phyloP scores from a whole-genome alignment of 1,284 basidiomycete genomes.

The Sphaerobolus stellatus region DNA sequence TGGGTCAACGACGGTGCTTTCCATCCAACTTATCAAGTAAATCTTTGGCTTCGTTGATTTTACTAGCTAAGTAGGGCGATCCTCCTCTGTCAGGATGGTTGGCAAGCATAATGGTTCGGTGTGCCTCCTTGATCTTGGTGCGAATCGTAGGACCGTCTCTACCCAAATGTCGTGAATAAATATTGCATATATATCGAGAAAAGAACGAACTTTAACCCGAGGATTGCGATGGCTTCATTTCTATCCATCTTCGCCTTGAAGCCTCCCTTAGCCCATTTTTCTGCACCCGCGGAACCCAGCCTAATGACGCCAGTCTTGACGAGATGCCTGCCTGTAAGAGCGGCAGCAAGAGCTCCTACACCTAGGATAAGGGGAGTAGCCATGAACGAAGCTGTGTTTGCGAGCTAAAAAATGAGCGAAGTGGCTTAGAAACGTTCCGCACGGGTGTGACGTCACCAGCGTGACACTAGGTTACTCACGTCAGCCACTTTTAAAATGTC shows the following conservation, averaged over 20 bases:
- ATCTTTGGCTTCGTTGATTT: constrained; percentile 94
- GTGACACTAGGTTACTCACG: too few species aligned
- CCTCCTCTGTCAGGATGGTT: constrained; percentile 98
- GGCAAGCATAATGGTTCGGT: constrained; percentile 89
- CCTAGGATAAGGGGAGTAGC: constrained; percentile 76
- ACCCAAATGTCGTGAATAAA: constrained; percentile 3
- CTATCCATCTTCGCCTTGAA: constrained; percentile 97
- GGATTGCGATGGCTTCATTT: constrained; percentile 86
- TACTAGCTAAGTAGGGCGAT: constrained; percentile 95
- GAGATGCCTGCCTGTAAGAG: constrained; percentile 71
- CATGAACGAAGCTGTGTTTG: constrained; percentile 40
- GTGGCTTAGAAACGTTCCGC: not conserved
- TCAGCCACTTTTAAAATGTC: not conserved
- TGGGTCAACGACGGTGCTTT: constrained; percentile 31
- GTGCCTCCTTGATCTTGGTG: constrained; percentile 83
- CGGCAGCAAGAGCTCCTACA: constrained; percentile 77
- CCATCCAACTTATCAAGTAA: constrained; percentile 71
- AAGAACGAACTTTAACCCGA: constrained; percentile 83
- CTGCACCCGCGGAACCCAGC: constrained; percentile 59
- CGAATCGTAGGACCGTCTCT: constrained; percentile 77
- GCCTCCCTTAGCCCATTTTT: constrained; percentile 91
- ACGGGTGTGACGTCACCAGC: not conserved
- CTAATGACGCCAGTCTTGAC: constrained; percentile 51
- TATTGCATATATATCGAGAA: constrained; percentile 10
- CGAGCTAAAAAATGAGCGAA: constrained; percentile 1